These are phyloP conservation scores for Claviceps citrina DNA, from an alignment of 2,329 filamentous ascomycete genomes.

Conservation along the genomic window DNA sequence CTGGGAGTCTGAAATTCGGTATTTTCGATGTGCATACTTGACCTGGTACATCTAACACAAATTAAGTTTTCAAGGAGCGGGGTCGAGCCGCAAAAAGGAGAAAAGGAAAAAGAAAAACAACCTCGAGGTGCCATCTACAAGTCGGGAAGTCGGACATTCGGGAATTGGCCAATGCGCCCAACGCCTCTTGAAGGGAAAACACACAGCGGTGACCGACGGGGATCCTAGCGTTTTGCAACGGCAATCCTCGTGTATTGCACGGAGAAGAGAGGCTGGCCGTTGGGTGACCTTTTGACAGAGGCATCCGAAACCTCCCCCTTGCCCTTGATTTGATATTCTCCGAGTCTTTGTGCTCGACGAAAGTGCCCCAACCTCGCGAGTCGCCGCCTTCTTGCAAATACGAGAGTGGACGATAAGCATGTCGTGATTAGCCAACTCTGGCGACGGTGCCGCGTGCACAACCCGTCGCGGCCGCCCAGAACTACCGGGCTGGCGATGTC, in stretches of 20 bases:
- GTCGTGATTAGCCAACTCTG: neutral
- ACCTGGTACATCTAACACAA: too few species aligned
- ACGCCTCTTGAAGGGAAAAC: too few species aligned
- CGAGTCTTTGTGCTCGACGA: neutral
- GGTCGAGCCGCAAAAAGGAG: too few species aligned
- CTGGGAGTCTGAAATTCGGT: too few species aligned
- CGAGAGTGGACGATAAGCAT: neutral
- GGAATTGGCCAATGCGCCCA: neutral
- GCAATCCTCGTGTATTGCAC: neutral
- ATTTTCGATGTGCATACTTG: too few species aligned
- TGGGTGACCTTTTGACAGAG: neutral
- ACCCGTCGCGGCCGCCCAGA: neutral
- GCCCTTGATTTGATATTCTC: too few species aligned
- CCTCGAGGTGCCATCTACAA: neutral
- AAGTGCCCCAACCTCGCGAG: too few species aligned
- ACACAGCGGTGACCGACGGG: too few species aligned
- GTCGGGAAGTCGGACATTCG: neutral
- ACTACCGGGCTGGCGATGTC: neutral
- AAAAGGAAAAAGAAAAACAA: neutral
- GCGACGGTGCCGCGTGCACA: neutral
- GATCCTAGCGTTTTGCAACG: too few species aligned
- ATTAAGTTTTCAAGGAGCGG: too few species aligned
- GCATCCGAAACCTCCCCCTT: too few species aligned
- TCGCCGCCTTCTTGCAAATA: too few species aligned
- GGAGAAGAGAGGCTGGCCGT: neutral